These are phyloP conservation scores for Tremella fuciformis DNA, from an alignment of 768 basidiomycete genomes.

Conservation along the genomic window DNA sequence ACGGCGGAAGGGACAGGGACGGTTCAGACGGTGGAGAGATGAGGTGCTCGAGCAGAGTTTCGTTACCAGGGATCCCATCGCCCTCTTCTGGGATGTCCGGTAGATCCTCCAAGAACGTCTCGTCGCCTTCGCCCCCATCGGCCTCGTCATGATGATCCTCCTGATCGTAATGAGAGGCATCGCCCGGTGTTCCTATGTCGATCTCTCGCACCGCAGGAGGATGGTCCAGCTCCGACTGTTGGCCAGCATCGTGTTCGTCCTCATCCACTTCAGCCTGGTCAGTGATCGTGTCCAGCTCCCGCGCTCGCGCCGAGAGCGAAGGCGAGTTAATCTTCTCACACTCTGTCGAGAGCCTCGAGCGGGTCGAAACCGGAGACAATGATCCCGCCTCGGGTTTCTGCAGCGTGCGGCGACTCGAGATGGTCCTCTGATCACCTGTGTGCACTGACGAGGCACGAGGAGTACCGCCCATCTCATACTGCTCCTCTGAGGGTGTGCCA, in stretches of 20 bases:
- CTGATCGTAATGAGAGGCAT: background rate
- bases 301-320: too few species aligned
- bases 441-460: background rate
- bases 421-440: slow-evolving; percentile 12
- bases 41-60: slow-evolving; percentile 1
- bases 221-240: background rate
- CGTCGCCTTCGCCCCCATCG: slow-evolving; percentile 8
- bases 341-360: background rate
- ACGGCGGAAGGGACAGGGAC: background rate
- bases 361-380: slow-evolving; percentile 8
- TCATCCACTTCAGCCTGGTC: background rate
- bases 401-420: slow-evolving; percentile 9
- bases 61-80: background rate
- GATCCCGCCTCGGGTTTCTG: slow-evolving; percentile 1
- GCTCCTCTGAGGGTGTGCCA: slow-evolving; percentile 34
- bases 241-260: too few species aligned
- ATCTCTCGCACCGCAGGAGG: background rate
- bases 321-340: too few species aligned
- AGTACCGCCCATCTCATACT: slow-evolving; percentile 22
- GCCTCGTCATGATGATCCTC: slow-evolving; percentile 2
- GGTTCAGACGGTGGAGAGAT: background rate
- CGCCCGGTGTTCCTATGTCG: too few species aligned
- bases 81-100: background rate
- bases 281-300: background rate
- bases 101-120: slow-evolving; percentile 16